Conservation (phyloP, 305 asterid species). For the Stenogyne calaminthoides region DNA sequence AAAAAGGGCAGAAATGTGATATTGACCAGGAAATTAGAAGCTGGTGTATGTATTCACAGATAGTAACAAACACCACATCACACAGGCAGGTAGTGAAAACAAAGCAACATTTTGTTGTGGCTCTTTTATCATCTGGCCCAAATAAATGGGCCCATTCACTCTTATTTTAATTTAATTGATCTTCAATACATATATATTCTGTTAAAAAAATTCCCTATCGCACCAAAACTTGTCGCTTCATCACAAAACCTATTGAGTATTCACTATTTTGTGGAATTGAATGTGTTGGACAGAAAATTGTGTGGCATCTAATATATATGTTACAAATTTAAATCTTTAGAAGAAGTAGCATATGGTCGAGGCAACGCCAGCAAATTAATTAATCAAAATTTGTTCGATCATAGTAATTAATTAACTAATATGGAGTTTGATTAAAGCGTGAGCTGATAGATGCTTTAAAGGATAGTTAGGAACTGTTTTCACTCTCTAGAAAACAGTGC, state of each 20-base stretch:
- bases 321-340: too few relatives aligned
- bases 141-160: neutral
- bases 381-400: neutral
- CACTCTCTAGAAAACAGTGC: too few relatives aligned
- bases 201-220: neutral
- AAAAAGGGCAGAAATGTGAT: neutral
- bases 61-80: neutral
- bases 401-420: too few relatives aligned
- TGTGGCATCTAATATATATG: too few relatives aligned
- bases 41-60: neutral
- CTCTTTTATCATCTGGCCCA: neutral
- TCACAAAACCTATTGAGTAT: neutral
- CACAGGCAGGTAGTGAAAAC: neutral
- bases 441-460: too few relatives aligned
- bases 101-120: neutral
- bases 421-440: too few relatives aligned
- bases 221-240: slow-evolving; percentile 36
- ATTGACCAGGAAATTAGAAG: neutral
- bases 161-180: neutral
- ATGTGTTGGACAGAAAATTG: slow-evolving; percentile 35
- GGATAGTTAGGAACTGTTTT: too few relatives aligned
- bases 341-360: too few relatives aligned
- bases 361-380: too few relatives aligned
- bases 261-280: slow-evolving; percentile 36
- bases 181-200: neutral